phyloP scores from a whole-genome alignment of 352 stramenopile genomes.

The Aphanomyces euteiches region DNA sequence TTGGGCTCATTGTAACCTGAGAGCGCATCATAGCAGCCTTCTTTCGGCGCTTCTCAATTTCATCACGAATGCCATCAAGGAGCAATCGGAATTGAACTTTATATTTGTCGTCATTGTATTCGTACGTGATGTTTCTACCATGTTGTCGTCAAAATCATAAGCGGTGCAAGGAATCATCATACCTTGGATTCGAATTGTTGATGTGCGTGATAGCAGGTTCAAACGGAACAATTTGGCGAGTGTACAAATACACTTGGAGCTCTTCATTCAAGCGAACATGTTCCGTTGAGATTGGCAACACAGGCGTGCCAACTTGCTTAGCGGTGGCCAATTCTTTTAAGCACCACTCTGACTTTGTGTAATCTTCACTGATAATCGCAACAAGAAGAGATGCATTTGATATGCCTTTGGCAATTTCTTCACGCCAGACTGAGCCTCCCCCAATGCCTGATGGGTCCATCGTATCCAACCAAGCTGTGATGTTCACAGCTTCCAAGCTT shows the following conservation, averaged over 20 bases:
- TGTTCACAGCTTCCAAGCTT: slow-evolving; percentile 54
- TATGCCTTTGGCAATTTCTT: slow-evolving; percentile 62
- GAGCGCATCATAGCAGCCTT: background rate
- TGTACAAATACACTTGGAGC: slow-evolving; percentile 83
- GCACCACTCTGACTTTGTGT: slow-evolving; percentile 56
- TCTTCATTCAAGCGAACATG: slow-evolving; percentile 68
- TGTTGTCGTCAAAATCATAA: background rate
- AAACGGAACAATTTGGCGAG: slow-evolving; percentile 74
- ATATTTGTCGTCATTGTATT: slow-evolving; percentile 67
- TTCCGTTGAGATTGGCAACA: slow-evolving; percentile 75
- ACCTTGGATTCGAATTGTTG: slow-evolving; percentile 32
- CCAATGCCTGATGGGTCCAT: slow-evolving; percentile 64
- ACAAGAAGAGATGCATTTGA: slow-evolving; percentile 56
- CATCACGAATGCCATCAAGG: slow-evolving; percentile 70
- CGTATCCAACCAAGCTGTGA: slow-evolving; percentile 63
- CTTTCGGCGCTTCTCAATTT: slow-evolving; percentile 62
- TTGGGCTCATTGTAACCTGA: slow-evolving; percentile 8
- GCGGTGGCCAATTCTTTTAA: slow-evolving; percentile 58
- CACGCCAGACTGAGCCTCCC: slow-evolving; percentile 56
- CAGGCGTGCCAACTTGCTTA: slow-evolving; percentile 73
- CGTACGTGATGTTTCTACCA: slow-evolving; percentile 48
- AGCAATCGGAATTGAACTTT: slow-evolving; percentile 64
- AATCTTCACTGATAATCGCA: slow-evolving; percentile 59
- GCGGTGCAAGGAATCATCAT: too few relatives aligned
- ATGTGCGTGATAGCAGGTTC: slow-evolving; percentile 58